Evolutionary conservation across 192 early-diverging fungal species (phyloP).

Genomic region (Dissophora ornata): DNA sequence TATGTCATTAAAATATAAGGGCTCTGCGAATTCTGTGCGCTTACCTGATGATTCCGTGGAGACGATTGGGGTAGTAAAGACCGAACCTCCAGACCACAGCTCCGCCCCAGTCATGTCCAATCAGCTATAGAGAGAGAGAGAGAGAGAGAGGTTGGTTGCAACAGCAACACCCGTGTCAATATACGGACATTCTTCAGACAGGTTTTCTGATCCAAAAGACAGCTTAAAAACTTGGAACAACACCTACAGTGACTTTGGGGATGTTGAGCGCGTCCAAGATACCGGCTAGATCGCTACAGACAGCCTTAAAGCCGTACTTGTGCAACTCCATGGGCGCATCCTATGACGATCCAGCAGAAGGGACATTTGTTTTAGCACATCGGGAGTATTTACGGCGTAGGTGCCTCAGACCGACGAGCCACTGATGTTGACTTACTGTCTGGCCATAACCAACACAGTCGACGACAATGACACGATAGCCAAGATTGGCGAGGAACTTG

Average conservation of each 20-base stretch:
- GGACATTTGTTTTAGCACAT: no score
- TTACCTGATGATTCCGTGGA: slow-evolving; percentile 50
- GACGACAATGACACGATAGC: slow-evolving; percentile 68
- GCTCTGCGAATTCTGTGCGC: neutral
- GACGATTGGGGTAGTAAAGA: slow-evolving; percentile 30
- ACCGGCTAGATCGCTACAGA: slow-evolving; percentile 63
- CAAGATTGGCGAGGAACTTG: slow-evolving; percentile 60
- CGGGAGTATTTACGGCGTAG: no score
- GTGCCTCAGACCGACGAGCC: no score
- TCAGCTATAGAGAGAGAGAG: slow-evolving; percentile 8
- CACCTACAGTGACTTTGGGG: slow-evolving; percentile 56
- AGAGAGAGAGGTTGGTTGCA: neutral
- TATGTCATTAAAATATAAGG: neutral
- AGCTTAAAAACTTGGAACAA: no score
- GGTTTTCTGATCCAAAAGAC: no score
- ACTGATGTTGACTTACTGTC: no score
- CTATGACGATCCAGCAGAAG: neutral
- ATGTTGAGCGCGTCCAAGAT: slow-evolving; percentile 69
- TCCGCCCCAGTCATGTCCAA: slow-evolving; percentile 54
- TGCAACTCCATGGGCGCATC: slow-evolving; percentile 54
- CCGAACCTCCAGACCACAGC: slow-evolving; percentile 51
- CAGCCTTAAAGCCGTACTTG: slow-evolving; percentile 64
- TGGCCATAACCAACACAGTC: slow-evolving; percentile 66
- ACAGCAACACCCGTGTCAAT: neutral
- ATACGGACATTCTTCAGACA: no score